Conservation (phyloP, 2,329 filamentous ascomycete genomes). For the Monilinia aucupariae region DNA sequence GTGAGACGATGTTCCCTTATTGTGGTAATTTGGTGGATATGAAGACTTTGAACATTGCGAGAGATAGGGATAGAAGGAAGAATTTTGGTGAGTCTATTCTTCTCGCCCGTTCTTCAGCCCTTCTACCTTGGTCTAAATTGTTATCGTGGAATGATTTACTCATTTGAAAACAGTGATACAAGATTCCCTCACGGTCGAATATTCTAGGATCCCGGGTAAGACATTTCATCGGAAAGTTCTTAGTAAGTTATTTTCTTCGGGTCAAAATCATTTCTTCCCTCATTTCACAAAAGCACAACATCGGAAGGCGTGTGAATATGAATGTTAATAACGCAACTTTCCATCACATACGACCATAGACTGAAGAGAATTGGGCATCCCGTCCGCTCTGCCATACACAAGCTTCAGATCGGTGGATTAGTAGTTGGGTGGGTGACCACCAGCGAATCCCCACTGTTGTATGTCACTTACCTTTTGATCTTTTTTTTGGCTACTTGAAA, state of each 20-base stretch:
- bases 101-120: too few relatives aligned
- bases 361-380: slow-evolving; percentile 14
- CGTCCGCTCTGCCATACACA: slow-evolving; percentile 17
- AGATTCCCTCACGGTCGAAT: slow-evolving; percentile 75
- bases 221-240: slow-evolving; percentile 77
- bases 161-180: slow-evolving; percentile 44
- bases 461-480: neutral
- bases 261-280: neutral
- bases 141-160: neutral
- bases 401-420: slow-evolving; percentile 14
- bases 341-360: slow-evolving; percentile 14
- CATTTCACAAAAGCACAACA: neutral
- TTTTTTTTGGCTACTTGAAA: neutral
- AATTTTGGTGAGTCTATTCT: slow-evolving; percentile 43
- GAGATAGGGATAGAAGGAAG: slow-evolving; percentile 54
- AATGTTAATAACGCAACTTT: fast-evolving
- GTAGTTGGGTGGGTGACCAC: slow-evolving; percentile 15
- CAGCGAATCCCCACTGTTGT: slow-evolving; percentile 15
- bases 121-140: neutral
- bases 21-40: slow-evolving; percentile 78
- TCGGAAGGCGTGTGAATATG: neutral
- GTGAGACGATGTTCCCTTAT: slow-evolving; percentile 66
- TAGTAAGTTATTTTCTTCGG: slow-evolving; percentile 41
- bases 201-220: slow-evolving; percentile 63
- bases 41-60: slow-evolving; percentile 66